These are phyloP conservation scores for Adiantum capillusveneris DNA, from an alignment of 75 land plant species.

Conservation along the genomic window DNA sequence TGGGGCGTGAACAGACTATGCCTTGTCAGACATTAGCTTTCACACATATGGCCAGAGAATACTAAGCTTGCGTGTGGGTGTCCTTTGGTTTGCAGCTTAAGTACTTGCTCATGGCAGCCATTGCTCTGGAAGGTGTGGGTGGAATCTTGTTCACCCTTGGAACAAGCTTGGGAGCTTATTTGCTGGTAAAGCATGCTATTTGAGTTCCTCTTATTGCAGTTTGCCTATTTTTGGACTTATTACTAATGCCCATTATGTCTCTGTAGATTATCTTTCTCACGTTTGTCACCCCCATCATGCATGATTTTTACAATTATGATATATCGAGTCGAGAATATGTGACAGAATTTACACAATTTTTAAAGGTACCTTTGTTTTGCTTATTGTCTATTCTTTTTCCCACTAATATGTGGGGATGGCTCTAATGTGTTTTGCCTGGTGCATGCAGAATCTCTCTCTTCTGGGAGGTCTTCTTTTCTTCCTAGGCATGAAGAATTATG, in stretches of 20 bases:
- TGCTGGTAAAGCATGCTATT: slow-evolving; percentile 14
- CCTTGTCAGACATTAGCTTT: background rate
- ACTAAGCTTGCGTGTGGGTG: no score
- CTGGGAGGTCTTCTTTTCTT: slow-evolving; percentile 76
- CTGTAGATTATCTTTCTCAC: slow-evolving; percentile 30
- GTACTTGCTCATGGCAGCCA: slow-evolving; percentile 25
- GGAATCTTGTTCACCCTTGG: slow-evolving; percentile 32
- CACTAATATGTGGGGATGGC: no score
- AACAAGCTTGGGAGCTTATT: slow-evolving; percentile 30
- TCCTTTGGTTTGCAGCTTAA: slow-evolving; percentile 20
- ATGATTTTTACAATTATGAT: slow-evolving; percentile 45
- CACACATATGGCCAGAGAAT: no score
- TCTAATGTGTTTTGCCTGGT: background rate
- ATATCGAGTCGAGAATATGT: slow-evolving; percentile 21
- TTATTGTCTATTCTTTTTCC: no score
- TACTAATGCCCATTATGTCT: background rate
- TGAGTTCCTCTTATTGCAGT: no score
- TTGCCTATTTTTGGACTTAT: background rate
- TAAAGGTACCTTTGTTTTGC: slow-evolving; percentile 19
- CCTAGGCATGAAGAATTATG: slow-evolving; percentile 78
- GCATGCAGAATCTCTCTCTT: slow-evolving; percentile 62
- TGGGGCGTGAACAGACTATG: background rate
- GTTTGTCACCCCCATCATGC: slow-evolving; percentile 36
- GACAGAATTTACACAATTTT: slow-evolving; percentile 24
- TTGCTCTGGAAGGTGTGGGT: slow-evolving; percentile 35